Evolutionary conservation across 192 early-diverging fungal genomes (phyloP).

Genomic region (Pecoramyces ruminantium): DNA sequence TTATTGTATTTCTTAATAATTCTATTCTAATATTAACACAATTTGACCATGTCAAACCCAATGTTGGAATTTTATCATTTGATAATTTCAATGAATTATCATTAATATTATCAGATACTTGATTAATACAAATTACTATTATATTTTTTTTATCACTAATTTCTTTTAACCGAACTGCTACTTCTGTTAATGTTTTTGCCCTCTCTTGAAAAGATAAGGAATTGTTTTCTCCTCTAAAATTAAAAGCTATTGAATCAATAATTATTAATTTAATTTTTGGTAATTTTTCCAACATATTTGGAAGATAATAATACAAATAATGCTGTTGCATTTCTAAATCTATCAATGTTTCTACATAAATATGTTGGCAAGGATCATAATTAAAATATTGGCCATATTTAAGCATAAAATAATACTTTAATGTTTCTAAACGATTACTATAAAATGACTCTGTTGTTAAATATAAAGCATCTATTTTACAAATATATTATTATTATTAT

Average conservation of each 20-base stretch:
- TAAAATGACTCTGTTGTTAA: slow-evolving; percentile 58
- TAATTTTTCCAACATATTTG: slow-evolving; percentile 28
- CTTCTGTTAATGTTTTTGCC: slow-evolving; percentile 27
- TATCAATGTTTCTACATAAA: slow-evolving; percentile 50
- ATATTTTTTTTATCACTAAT: slow-evolving; percentile 40
- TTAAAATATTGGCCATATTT: not conserved
- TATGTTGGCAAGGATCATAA: slow-evolving; percentile 4
- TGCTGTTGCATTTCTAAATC: slow-evolving; percentile 57
- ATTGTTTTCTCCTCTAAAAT: slow-evolving; percentile 37
- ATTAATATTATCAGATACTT: slow-evolving; percentile 42
- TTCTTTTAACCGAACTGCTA: slow-evolving; percentile 41
- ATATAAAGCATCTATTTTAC: slow-evolving; percentile 36
- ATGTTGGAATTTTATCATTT: slow-evolving; percentile 39
- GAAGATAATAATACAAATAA: slow-evolving; percentile 54
- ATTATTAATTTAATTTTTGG: slow-evolving; percentile 49
- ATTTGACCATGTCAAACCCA: slow-evolving; percentile 61
- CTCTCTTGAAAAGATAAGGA: slow-evolving; percentile 17
- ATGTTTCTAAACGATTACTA: slow-evolving; percentile 27
- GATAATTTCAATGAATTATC: not conserved
- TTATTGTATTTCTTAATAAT: slow-evolving; percentile 25
- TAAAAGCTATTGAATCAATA: slow-evolving; percentile 72
- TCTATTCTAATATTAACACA: slow-evolving; percentile 48
- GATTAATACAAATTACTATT: slow-evolving; percentile 65
- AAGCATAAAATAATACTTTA: slow-evolving; percentile 9
- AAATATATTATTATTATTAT: too few relatives aligned